Evolutionary conservation across 306 rosid species (phyloP).

Genomic region (Comarum palustre): DNA sequence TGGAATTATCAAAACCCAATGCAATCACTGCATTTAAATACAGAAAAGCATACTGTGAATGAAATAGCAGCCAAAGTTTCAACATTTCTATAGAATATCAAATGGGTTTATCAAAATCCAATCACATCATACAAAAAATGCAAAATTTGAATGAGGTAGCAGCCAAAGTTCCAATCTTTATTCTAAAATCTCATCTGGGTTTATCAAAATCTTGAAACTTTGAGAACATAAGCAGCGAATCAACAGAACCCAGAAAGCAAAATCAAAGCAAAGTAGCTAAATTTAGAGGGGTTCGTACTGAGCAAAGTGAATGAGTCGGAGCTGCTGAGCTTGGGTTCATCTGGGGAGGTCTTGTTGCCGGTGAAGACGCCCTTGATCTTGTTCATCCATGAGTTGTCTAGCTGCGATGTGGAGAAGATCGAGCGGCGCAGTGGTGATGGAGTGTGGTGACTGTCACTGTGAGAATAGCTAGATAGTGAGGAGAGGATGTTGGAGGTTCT

Average conservation of each 20-base stretch:
- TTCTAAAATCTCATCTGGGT: neutral
- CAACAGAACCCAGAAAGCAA: neutral
- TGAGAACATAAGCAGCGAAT: neutral
- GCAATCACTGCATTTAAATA: neutral
- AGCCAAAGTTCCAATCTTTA: neutral
- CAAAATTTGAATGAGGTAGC: neutral
- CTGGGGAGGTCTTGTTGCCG: slow-evolving; percentile 45
- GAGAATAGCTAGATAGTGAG: slow-evolving; percentile 9
- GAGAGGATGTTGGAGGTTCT: slow-evolving; percentile 5
- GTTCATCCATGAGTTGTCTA: slow-evolving; percentile 65
- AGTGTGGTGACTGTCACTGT: slow-evolving; percentile 16
- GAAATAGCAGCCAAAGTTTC: neutral
- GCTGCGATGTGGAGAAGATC: slow-evolving; percentile 54
- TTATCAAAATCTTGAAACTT: neutral
- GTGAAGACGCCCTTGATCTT: slow-evolving; percentile 76
- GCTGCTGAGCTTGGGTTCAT: slow-evolving; percentile 29
- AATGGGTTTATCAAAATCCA: neutral
- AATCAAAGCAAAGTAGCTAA: neutral
- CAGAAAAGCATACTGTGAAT: neutral
- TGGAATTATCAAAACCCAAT: neutral
- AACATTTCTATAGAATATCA: neutral
- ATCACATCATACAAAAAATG: neutral
- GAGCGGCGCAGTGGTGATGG: slow-evolving; percentile 44
- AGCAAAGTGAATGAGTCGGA: slow-evolving; percentile 57
- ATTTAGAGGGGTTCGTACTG: slow-evolving; percentile 25